phyloP scores from a whole-genome alignment of 768 basidiomycete genomes.

The Mycena galopus region DNA sequence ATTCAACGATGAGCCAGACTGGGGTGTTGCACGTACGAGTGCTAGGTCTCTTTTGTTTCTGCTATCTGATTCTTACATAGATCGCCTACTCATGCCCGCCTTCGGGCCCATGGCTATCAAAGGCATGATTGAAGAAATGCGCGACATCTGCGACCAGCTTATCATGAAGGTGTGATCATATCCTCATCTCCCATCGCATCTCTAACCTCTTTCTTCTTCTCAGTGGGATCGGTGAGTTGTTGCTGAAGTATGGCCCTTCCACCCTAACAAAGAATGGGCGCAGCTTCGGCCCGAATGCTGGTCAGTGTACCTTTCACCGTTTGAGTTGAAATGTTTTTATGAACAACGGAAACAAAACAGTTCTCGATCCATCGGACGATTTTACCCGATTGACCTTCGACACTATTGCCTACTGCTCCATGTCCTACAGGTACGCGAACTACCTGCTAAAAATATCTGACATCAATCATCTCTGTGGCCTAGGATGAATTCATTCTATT shows the following conservation, averaged over 20 bases:
- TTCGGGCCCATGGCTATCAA: slow-evolving; percentile 57
- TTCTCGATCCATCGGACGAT: slow-evolving; percentile 59
- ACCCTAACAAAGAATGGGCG: not conserved
- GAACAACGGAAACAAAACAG: no score
- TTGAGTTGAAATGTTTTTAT: no score
- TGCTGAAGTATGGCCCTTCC: not conserved
- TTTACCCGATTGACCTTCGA: slow-evolving; percentile 64
- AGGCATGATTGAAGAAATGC: slow-evolving; percentile 63
- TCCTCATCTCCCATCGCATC: not conserved
- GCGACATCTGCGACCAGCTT: slow-evolving; percentile 59
- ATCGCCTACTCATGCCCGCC: slow-evolving; percentile 49
- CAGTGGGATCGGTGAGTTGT: slow-evolving; percentile 53
- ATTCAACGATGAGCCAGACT: slow-evolving; percentile 58
- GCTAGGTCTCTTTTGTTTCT: no score
- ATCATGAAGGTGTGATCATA: slow-evolving; percentile 45
- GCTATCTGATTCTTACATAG: slow-evolving; percentile 27
- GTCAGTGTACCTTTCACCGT: no score
- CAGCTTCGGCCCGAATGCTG: slow-evolving; percentile 59
- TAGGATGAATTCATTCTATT: slow-evolving; percentile 62
- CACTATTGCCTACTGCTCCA: slow-evolving; percentile 59
- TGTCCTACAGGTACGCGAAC: slow-evolving; percentile 45
- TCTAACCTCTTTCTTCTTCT: not conserved
- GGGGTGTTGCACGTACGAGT: slow-evolving; percentile 58
- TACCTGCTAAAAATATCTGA: not conserved
- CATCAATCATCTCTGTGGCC: not conserved